A percentile compares a stretch with the other conserved stretches of the same genome.
Conservation (phyloP, 2,329 filamentous ascomycete species). For the Pseudovirgaria hyperparasitica region DNA sequence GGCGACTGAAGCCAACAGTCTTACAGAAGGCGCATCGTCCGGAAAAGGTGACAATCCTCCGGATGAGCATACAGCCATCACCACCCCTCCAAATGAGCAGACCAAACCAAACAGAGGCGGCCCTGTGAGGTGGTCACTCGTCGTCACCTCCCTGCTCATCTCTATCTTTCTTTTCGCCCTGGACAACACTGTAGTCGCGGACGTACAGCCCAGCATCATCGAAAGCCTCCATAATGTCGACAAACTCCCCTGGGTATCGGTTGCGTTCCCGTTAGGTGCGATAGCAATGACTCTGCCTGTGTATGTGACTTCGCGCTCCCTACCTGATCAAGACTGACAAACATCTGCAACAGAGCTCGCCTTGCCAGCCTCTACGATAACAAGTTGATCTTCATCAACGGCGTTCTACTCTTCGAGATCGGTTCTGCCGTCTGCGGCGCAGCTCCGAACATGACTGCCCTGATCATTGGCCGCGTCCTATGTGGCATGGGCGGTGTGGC, state of each 20-base stretch:
- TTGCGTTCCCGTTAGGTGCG: constrained; percentile 9
- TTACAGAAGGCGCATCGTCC: no score
- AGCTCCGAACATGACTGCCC: constrained; percentile 29
- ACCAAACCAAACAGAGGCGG: no score
- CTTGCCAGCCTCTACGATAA: no score
- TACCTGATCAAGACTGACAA: no score
- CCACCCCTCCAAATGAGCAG: no score
- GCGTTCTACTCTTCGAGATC: constrained; percentile 13
- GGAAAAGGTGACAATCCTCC: no score
- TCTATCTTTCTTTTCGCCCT: constrained; percentile 11
- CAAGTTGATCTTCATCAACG: no score
- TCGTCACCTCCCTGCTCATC: constrained; percentile 1
- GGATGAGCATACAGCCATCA: no score
- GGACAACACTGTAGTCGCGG: constrained; percentile 13
- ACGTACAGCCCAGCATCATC: constrained; percentile 7
- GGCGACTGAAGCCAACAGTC: no score
- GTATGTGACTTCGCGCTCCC: no score
- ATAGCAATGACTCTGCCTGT: no score
- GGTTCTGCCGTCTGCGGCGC: constrained; percentile 29
- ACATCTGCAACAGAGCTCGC: no score
- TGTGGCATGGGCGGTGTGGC: constrained; percentile 21
- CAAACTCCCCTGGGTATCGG: constrained; percentile 13
- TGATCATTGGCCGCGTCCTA: constrained; percentile 32
- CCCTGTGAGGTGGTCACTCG: constrained; percentile 2
- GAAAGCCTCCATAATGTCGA: constrained; percentile 7